These are phyloP conservation scores for Russula lepida DNA, from an alignment of 768 basidiomycete genomes.

Conservation along the genomic window DNA sequence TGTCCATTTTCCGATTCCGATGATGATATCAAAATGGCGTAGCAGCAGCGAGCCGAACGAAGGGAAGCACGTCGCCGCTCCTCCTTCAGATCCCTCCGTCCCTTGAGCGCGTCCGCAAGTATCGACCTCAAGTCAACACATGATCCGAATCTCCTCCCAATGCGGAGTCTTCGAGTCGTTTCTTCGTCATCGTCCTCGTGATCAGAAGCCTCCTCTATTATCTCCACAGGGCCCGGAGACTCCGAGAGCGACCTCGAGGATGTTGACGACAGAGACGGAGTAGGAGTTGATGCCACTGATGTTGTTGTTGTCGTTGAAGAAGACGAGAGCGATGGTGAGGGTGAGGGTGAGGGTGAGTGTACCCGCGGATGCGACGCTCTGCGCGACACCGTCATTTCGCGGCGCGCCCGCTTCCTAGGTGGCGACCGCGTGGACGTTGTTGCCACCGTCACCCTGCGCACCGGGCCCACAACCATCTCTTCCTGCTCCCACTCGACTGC, in stretches of 20 bases:
- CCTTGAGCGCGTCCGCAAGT: constrained; percentile 13
- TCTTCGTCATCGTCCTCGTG: not conserved
- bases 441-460: not conserved
- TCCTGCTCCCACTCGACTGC: not conserved
- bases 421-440: not conserved
- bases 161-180: not conserved
- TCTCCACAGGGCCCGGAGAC: not conserved
- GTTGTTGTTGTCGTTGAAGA: not conserved
- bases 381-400: not conserved
- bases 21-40: not conserved
- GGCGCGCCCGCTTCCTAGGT: not conserved
- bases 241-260: not conserved
- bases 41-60: not conserved
- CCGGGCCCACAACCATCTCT: not conserved
- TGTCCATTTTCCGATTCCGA: not conserved
- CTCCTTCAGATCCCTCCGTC: constrained; percentile 7
- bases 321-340: not conserved
- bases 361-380: not conserved
- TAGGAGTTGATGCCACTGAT: constrained; percentile 11
- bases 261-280: not conserved
- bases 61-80: constrained; percentile 6
- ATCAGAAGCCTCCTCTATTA: not conserved
- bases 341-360: not conserved
- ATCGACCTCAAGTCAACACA: constrained; percentile 3
- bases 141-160: not conserved